Percentiles rank a stretch among this genome's conserved stretches.
phyloP scores from a whole-genome alignment of 116 monocot species.

The Trichopus zeylanicus region DNA sequence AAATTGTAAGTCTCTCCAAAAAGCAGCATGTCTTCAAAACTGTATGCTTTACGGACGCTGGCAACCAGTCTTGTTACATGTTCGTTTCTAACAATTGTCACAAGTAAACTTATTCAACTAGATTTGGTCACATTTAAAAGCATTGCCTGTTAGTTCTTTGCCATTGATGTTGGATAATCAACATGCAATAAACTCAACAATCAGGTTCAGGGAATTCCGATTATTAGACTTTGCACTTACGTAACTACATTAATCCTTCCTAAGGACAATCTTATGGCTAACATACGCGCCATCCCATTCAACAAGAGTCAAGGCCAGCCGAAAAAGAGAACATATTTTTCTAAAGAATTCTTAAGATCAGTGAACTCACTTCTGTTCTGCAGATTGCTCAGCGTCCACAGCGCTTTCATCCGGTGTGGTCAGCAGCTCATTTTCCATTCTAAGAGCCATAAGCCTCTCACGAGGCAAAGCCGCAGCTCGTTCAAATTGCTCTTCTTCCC shows the following conservation, averaged over 20 bases:
- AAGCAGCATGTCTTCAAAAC: no score
- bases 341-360: not conserved
- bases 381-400: constrained; percentile 15
- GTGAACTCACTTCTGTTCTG: constrained; percentile 31
- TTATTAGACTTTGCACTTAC: not conserved
- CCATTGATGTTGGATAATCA: not conserved
- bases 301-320: no score
- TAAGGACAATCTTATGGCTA: not conserved
- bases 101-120: no score
- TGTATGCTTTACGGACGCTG: no score
- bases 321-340: not conserved
- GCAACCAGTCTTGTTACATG: no score
- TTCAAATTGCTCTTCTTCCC: constrained; percentile 30
- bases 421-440: constrained; percentile 43
- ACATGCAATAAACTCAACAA: not conserved
- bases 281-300: no score
- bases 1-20: no score
- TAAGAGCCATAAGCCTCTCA: constrained; percentile 45
- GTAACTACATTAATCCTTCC: not conserved
- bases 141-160: no score
- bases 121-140: no score
- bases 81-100: no score
- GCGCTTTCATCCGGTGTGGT: constrained; percentile 35
- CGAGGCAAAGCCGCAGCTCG: constrained; percentile 37
- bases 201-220: not conserved